Percentiles rank a stretch among this genome's conserved stretches.
phyloP scores from a whole-genome alignment of 139 green algal genomes.

The Zygnema circumcarinatum region DNA sequence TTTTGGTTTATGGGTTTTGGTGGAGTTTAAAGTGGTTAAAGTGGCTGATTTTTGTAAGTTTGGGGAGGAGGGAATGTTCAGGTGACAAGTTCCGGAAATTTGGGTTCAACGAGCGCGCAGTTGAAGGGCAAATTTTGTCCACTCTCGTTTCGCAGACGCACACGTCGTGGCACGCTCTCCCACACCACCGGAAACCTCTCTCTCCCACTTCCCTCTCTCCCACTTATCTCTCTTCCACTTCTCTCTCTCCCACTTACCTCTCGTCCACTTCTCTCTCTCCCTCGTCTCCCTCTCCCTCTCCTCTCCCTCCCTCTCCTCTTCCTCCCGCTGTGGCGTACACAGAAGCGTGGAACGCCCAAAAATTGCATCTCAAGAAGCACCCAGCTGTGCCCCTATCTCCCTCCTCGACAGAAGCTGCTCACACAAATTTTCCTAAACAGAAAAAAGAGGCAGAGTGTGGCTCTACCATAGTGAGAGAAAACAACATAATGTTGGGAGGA shows the following conservation, averaged over 20 bases:
- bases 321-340: no score
- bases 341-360: no score
- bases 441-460: no score
- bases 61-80: neutral
- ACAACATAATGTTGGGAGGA: no score
- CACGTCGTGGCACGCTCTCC: constrained; percentile 9
- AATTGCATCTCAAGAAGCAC: no score
- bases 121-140: constrained; percentile 60
- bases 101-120: constrained; percentile 50
- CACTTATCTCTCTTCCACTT: neutral
- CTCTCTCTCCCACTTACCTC: neutral
- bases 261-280: neutral
- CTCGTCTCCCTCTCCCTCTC: neutral
- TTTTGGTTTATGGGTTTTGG: no score
- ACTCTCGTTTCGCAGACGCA: constrained; percentile 72
- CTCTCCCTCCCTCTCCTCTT: constrained; percentile 10
- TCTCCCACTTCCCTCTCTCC: constrained; percentile 71
- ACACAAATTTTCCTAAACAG: no score
- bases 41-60: no score
- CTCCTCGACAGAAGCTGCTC: no score
- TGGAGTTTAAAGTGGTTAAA: no score
- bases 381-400: no score
- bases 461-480: no score
- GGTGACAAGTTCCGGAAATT: neutral
- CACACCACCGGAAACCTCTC: constrained; percentile 95